Percentiles rank a stretch among this genome's conserved stretches.
These are phyloP conservation scores for Ogataea corticis DNA, from an alignment of 805 yeast species.

Conservation along the genomic window DNA sequence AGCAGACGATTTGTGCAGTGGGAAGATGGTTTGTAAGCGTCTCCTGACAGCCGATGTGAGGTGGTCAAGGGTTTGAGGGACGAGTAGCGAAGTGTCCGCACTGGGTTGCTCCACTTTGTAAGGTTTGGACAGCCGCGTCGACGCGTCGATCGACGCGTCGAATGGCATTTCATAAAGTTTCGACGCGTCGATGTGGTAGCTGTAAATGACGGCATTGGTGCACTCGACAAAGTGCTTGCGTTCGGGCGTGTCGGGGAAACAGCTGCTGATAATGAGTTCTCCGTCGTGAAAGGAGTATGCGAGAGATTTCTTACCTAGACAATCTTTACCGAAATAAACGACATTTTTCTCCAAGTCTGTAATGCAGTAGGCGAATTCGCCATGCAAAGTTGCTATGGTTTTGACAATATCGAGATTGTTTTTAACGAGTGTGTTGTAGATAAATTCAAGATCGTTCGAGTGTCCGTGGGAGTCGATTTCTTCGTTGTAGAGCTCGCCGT, in stretches of 20 bases:
- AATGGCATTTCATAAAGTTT: constrained; percentile 23
- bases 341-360: constrained; percentile 41
- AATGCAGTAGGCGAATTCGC: constrained; percentile 79
- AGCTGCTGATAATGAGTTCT: constrained; percentile 50
- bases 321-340: constrained; percentile 81
- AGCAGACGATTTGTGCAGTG: constrained; percentile 42
- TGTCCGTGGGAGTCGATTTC: constrained; percentile 41
- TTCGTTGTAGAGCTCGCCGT: constrained; percentile 83
- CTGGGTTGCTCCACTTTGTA: constrained; percentile 15
- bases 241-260: constrained; percentile 35
- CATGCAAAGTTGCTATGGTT: constrained; percentile 52
- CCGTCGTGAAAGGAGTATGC: constrained; percentile 39
- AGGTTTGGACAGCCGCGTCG: constrained; percentile 16
- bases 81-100: background rate
- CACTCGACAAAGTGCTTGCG: constrained; percentile 51
- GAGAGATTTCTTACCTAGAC: constrained; percentile 78
- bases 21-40: constrained; percentile 64
- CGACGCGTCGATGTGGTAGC: constrained; percentile 34
- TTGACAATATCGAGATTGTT: constrained; percentile 37
- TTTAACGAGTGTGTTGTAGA: constrained; percentile 39
- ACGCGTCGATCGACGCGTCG: constrained; percentile 7
- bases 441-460: constrained; percentile 63
- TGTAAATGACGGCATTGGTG: constrained; percentile 49
- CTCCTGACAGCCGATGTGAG: constrained; percentile 43
- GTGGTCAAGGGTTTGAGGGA: background rate